phyloP scores from a whole-genome alignment of 805 yeast genomes.

The Nakazawaea wickerhamii region DNA sequence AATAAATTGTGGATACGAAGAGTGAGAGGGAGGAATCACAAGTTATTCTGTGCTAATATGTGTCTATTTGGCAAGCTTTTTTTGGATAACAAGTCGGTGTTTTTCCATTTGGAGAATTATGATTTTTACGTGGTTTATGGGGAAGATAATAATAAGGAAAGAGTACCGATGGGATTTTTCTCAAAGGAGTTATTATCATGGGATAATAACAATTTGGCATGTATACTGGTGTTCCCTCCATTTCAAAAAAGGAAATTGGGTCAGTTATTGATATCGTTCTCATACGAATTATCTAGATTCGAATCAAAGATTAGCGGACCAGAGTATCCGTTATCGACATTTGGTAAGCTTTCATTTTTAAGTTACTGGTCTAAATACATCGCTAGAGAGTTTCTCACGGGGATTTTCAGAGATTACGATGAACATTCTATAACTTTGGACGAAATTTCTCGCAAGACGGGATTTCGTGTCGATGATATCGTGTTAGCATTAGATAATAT shows the following conservation, averaged over 20 bases:
- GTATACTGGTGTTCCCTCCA: constrained; percentile 89
- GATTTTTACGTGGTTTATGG: constrained; percentile 76
- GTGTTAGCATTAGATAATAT: constrained; percentile 53
- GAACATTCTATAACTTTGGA: constrained; percentile 34
- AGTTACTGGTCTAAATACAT: constrained; percentile 67
- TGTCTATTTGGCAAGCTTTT: constrained; percentile 84
- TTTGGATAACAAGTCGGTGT: constrained; percentile 84
- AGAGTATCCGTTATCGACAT: constrained; percentile 82
- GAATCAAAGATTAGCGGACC: constrained; percentile 78
- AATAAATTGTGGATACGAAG: constrained; percentile 49
- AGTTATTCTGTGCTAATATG: constrained; percentile 73
- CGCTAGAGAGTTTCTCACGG: constrained; percentile 37
- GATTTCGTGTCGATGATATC: constrained; percentile 60
- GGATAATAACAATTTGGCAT: constrained; percentile 83
- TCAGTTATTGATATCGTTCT: constrained; percentile 72
- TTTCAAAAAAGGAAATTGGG: constrained; percentile 79
- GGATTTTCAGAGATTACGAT: constrained; percentile 27
- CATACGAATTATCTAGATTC: constrained; percentile 66
- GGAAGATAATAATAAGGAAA: constrained; percentile 29
- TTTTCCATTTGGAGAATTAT: constrained; percentile 71
- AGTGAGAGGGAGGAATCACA: constrained; percentile 60
- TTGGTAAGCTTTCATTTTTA: constrained; percentile 69
- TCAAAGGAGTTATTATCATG: constrained; percentile 79
- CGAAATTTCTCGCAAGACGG: constrained; percentile 50
- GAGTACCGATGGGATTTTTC: constrained; percentile 79